Evolutionary conservation across 2,329 filamentous ascomycete species (phyloP).

Genomic region (Microdochium trichocladiopsis): DNA sequence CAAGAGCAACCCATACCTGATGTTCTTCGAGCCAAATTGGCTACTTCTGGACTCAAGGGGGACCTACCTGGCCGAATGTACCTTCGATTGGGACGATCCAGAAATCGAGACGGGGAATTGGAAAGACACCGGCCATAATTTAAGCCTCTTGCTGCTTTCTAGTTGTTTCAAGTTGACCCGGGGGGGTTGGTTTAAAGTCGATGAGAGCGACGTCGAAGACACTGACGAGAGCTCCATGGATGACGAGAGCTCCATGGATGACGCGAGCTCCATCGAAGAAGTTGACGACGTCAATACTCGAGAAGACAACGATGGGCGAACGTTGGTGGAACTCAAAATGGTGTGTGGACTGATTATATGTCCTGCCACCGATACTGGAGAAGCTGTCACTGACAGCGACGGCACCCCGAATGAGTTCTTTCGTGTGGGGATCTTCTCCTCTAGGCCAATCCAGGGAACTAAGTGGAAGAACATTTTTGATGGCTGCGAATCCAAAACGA

Average conservation of each 20-base stretch:
- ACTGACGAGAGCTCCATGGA: not conserved
- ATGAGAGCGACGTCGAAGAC: not conserved
- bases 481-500: no score
- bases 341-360: not conserved
- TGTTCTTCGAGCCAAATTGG: not conserved
- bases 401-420: no score
- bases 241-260: not conserved
- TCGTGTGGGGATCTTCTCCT: no score
- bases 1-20: not conserved
- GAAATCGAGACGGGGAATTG: not conserved
- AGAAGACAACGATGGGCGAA: not conserved
- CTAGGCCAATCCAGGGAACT: no score
- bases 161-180: not conserved
- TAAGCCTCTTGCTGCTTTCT: not conserved
- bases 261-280: no score
- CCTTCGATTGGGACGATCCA: not conserved
- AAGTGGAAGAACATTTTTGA: no score
- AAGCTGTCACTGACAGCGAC: no score
- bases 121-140: not conserved
- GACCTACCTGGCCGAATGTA: not conserved
- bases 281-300: not conserved
- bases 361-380: not conserved
- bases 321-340: not conserved
- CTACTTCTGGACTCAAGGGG: not conserved
- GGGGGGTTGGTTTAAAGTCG: not conserved